Evolutionary conservation across 805 yeast genomes (phyloP).

Genomic region (Kazachstania viticola): DNA sequence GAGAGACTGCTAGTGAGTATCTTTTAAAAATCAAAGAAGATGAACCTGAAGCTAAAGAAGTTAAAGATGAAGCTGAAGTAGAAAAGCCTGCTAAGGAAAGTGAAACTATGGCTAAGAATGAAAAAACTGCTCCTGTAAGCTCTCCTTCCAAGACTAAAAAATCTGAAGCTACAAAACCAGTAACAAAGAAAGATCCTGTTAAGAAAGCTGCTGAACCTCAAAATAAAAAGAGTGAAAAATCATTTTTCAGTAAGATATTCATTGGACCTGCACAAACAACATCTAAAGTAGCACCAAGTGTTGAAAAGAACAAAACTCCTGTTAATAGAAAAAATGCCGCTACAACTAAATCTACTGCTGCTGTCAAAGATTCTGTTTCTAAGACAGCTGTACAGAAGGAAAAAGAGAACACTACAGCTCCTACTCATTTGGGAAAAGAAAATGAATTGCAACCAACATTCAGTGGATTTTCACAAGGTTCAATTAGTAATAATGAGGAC

Average conservation of each 20-base stretch:
- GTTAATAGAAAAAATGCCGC: background rate
- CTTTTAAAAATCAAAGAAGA: conserved; percentile 7
- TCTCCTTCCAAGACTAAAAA: background rate
- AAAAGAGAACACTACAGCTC: conserved; percentile 3
- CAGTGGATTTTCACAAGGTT: conserved; percentile 23
- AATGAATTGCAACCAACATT: conserved; percentile 10
- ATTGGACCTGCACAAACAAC: background rate
- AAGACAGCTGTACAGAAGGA: background rate
- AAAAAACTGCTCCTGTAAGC: background rate
- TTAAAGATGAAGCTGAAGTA: conserved; percentile 2
- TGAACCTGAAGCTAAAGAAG: conserved; percentile 4
- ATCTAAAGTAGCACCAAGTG: background rate
- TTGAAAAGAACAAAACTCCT: background rate
- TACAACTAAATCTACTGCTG: background rate
- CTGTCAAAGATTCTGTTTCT: conserved; percentile 1
- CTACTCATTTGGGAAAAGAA: too few species aligned
- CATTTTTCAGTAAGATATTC: background rate
- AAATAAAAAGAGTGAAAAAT: too few species aligned
- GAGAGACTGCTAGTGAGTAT: conserved; percentile 23
- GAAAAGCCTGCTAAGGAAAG: background rate
- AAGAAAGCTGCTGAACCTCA: background rate
- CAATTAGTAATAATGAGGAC: conserved; percentile 12
- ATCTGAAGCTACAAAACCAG: background rate
- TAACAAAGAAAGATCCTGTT: background rate
- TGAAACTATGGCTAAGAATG: background rate